Conservation (phyloP, 2,329 filamentous ascomycete species). For the Ophiostoma ulmi region DNA sequence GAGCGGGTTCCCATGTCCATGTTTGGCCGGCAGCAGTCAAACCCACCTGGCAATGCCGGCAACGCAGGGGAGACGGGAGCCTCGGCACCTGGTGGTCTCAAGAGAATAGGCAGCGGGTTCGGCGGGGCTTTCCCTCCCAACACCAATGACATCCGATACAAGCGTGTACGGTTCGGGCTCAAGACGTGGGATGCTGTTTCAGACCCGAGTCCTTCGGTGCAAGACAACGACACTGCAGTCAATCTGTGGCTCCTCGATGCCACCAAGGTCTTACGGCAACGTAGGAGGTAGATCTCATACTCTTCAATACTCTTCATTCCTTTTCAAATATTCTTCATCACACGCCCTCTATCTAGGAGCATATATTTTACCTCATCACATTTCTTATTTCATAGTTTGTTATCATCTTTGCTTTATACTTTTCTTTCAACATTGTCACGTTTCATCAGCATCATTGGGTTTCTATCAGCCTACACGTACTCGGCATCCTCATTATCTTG, state of each 20-base stretch:
- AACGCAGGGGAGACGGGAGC: not conserved
- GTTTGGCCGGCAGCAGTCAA: constrained; percentile 17
- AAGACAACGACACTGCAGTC: constrained; percentile 29
- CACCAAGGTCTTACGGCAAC: constrained; percentile 27
- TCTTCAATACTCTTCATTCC: not conserved
- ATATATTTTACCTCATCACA: not conserved
- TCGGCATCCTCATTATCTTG: constrained; percentile 11
- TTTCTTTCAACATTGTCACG: not conserved
- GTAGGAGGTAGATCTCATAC: constrained; percentile 20
- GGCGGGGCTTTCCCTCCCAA: constrained; percentile 17
- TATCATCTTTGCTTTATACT: not conserved
- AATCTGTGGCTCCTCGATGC: constrained; percentile 29
- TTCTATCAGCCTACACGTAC: constrained; percentile 11
- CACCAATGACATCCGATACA: constrained; percentile 17
- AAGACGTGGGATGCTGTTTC: constrained; percentile 29
- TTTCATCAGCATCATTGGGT: constrained; percentile 10
- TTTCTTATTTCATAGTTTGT: not conserved
- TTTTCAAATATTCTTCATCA: not conserved
- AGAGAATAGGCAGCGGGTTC: constrained; percentile 20
- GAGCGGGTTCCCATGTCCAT: constrained; percentile 23
- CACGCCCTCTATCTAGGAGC: too few species aligned
- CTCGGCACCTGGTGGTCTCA: constrained; percentile 9
- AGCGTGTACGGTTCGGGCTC: constrained; percentile 27
- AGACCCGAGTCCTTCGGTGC: constrained; percentile 26
- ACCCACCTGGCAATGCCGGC: not conserved